Conservation (phyloP, 1,139 yeast species). For the Pichia sp. region DNA sequence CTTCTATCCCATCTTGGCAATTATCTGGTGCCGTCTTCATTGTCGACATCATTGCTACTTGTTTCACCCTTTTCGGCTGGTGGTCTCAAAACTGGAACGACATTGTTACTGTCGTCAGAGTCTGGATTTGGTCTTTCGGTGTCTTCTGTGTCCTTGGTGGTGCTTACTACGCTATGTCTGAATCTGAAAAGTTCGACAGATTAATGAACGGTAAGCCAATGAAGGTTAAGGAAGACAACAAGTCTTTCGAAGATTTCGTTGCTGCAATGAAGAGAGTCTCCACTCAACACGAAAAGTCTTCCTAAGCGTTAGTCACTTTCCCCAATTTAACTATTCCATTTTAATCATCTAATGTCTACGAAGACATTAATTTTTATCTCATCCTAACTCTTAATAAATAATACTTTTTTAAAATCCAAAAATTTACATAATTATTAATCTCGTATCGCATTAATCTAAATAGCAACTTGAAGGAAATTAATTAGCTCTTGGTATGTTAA, state of each 20-base stretch:
- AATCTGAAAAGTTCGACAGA: conserved; percentile 83
- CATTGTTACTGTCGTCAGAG: conserved; percentile 87
- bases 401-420: no score
- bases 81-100: conserved; percentile 98
- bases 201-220: conserved; percentile 85
- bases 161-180: conserved; percentile 90
- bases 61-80: conserved; percentile 94
- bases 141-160: conserved; percentile 95
- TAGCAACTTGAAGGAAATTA: no score
- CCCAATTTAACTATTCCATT: no score
- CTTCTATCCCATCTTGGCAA: conserved; percentile 90
- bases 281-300: conserved; percentile 86
- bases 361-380: no score
- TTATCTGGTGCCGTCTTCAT: conserved; percentile 84
- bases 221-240: conserved; percentile 57
- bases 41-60: conserved; percentile 85
- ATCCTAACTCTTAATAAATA: no score
- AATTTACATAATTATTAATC: no score
- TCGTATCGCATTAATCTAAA: no score
- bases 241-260: conserved; percentile 92
- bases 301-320: no score
- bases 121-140: conserved; percentile 95
- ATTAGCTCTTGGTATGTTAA: no score
- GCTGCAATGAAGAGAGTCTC: conserved; percentile 98
- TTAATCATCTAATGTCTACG: no score